Base-by-base conservation (phyloP, 2,329 filamentous ascomycete genomes). In the Trichoderma afroharzianum region DNA sequence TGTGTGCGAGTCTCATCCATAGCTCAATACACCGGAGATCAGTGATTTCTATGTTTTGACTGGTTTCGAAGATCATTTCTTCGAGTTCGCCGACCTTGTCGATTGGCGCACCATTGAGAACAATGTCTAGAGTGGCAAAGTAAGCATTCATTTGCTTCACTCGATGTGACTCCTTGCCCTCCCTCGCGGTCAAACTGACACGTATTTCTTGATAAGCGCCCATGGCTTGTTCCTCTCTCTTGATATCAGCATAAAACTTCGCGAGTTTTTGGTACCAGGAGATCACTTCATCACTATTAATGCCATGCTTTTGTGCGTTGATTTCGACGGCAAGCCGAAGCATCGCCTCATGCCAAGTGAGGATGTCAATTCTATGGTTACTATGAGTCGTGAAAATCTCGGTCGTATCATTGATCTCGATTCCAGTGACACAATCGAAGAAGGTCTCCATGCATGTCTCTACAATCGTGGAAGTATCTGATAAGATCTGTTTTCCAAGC, bases 31-130 rank as follows among this genome's bases (percentile, higher is more conserved):
- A 78, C 1, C 79, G 75, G 18, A 79, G 75, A 15, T 82, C 79
- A 0, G 76, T 77, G 1, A 78, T 70, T 3, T 81, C 78, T 33
- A 58, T n/a, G 2, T 58, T 30, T 18, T 82, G 81, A 0, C 75
- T 78, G 0, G 80, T 79, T 68, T 81, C 79, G 11, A 83, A 78
- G 55, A 83, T 77, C 50, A 82, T 75, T 15, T 78, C 75, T 33
- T 78, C 80, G 39, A 80, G 76, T 58, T 81, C 75, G 1, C 76
- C 71, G 4, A 81, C 78, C n/a, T 76, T 72, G 9, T 76, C 73
- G 0, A 68, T 71, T 15, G 74, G 72, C 11, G 77, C 74, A 15
- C 77, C 78, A 43, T 77, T 76, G 7, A 83, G 74, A 0, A 79
- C 77, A 18, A 83, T 77, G 28, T 81, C 78, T 28, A 83, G 75